A percentile compares a stretch with the other conserved stretches of the same genome.
These are phyloP conservation scores for Sugiyamaella floridensis DNA, from an alignment of 805 yeast genomes.

Conservation along the genomic window DNA sequence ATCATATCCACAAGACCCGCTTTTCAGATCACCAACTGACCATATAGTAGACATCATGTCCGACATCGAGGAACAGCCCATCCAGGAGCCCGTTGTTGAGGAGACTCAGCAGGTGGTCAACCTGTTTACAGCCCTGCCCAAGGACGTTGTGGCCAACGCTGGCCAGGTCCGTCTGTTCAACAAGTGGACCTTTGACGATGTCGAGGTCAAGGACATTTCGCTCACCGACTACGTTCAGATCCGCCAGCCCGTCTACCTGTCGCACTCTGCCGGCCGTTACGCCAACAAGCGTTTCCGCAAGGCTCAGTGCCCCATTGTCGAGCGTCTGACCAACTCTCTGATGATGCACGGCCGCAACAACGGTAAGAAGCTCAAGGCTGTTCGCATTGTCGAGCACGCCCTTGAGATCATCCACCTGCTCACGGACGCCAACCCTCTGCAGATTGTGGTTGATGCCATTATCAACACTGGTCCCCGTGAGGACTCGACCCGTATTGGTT, in stretches of 20 bases:
- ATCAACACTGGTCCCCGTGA: conserved; percentile 99
- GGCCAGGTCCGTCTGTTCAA: conserved; percentile 96
- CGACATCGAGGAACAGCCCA: conserved; percentile 16
- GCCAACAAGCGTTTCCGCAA: conserved; percentile 99
- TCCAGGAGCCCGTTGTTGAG: conserved; percentile 10
- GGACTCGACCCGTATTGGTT: conserved; percentile 99
- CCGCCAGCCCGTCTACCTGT: conserved; percentile 93
- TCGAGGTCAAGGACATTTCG: conserved; percentile 96
- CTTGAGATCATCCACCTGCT: conserved; percentile 94
- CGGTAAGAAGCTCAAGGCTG: conserved; percentile 99
- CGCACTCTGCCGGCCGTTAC: conserved; percentile 99
- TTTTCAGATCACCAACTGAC: background rate
- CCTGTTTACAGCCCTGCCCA: conserved; percentile 95
- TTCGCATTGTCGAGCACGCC: conserved; percentile 98
- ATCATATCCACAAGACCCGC: conserved; percentile 1
- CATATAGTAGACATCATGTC: conserved; percentile 9
- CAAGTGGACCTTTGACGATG: conserved; percentile 99
- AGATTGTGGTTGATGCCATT: conserved; percentile 97
- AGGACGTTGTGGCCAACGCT: conserved; percentile 92
- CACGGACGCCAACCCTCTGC: conserved; percentile 99
- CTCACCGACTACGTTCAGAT: conserved; percentile 97
- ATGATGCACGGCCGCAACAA: conserved; percentile 99
- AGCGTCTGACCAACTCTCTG: conserved; percentile 98
- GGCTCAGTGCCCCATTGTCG: conserved; percentile 98
- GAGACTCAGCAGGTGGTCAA: conserved; percentile 51